A percentile compares a stretch with the other conserved stretches of the same genome.
Conservation (phyloP, 2,329 filamentous ascomycete species). For the Bipolaris bicolor region DNA sequence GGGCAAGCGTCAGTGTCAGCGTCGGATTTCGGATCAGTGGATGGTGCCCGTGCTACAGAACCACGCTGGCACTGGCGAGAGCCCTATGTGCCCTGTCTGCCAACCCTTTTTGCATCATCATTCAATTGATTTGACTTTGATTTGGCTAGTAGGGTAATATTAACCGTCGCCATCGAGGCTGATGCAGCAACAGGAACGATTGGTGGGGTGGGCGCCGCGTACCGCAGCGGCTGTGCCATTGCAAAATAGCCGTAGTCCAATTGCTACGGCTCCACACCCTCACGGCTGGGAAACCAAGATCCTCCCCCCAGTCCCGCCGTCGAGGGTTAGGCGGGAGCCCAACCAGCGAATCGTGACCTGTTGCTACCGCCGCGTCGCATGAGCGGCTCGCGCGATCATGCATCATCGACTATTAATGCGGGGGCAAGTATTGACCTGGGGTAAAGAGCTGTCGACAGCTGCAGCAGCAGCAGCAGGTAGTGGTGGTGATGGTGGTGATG, state of each 20-base stretch:
- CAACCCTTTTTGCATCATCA: slow-evolving; percentile 13
- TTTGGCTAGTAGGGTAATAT: slow-evolving; percentile 3
- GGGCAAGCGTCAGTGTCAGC: slow-evolving; percentile 4
- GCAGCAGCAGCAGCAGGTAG: slow-evolving; percentile 3
- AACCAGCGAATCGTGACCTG: slow-evolving; percentile 12
- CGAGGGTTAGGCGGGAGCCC: slow-evolving; percentile 12
- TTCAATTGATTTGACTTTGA: slow-evolving; percentile 10
- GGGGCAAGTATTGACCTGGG: slow-evolving; percentile 18
- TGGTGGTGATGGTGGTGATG: slow-evolving; percentile 8
- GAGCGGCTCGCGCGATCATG: slow-evolving; percentile 26
- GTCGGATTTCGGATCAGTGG: slow-evolving; percentile 25
- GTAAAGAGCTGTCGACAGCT: neutral
- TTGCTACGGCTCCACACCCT: slow-evolving; percentile 17
- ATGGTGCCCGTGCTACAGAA: slow-evolving; percentile 13
- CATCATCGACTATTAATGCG: slow-evolving; percentile 24
- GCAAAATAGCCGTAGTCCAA: slow-evolving; percentile 15
- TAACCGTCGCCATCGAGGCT: slow-evolving; percentile 20
- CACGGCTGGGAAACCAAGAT: slow-evolving; percentile 17
- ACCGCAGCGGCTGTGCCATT: slow-evolving; percentile 19
- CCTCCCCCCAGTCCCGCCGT: slow-evolving; percentile 2
- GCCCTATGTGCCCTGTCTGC: slow-evolving; percentile 9
- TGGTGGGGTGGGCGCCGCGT: slow-evolving; percentile 12
- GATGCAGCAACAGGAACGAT: slow-evolving; percentile 1
- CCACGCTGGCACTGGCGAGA: neutral
- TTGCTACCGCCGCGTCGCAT: slow-evolving; percentile 16